Percentiles rank a stretch among this genome's conserved stretches.
Evolutionary conservation across 2,329 filamentous ascomycete species (phyloP).

Genomic region (Tolypocladium cylindrosporum): DNA sequence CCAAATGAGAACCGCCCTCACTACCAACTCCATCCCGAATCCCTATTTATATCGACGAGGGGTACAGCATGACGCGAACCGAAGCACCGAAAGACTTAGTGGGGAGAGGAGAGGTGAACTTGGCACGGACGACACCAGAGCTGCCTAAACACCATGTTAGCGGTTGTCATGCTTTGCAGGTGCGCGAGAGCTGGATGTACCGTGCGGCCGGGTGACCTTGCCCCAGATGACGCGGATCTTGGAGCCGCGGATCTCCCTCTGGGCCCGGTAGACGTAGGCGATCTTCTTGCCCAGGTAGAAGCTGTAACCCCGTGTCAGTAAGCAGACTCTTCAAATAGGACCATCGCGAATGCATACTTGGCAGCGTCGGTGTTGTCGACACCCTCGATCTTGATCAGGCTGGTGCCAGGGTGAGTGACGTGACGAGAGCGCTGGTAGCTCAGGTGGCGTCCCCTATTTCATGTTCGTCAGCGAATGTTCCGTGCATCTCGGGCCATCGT

Average conservation of each 20-base stretch:
- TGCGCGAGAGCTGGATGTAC: constrained; percentile 37
- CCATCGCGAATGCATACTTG: constrained; percentile 48
- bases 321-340: not conserved
- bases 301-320: constrained; percentile 28
- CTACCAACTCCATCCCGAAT: constrained; percentile 50
- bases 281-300: constrained; percentile 99
- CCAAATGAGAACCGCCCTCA: constrained; percentile 53
- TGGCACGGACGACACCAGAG: constrained; percentile 94
- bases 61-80: constrained; percentile 96
- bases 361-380: constrained; percentile 85
- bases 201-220: constrained; percentile 93
- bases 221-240: constrained; percentile 99
- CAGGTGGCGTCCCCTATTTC: constrained; percentile 83
- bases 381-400: constrained; percentile 97
- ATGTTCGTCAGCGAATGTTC: constrained; percentile 19
- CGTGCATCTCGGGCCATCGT: not conserved
- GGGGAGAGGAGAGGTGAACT: constrained; percentile 94
- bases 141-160: constrained; percentile 53
- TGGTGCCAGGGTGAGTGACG: constrained; percentile 80
- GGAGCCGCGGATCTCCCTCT: constrained; percentile 89
- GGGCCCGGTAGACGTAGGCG: constrained; percentile 95
- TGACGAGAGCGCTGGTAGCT: constrained; percentile 95
- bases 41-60: constrained; percentile 82
- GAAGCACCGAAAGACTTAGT: constrained; percentile 94
- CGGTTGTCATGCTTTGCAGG: not conserved